Base-by-base conservation (phyloP, 192 early-diverging fungal species). In the Coemansia sp. region DNA sequence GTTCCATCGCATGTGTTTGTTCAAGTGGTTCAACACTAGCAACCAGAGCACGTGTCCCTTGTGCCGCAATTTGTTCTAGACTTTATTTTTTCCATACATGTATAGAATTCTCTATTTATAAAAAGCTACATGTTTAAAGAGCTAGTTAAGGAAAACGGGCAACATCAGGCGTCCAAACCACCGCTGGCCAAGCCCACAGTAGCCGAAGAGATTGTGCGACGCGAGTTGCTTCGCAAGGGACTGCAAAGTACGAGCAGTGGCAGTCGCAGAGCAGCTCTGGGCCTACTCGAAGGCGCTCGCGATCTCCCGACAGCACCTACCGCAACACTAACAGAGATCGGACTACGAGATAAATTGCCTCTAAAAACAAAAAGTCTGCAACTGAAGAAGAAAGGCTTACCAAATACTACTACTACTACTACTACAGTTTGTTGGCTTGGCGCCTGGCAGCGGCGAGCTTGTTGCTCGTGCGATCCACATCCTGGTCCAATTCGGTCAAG, bases 1-100 rank as follows among this genome's bases (percentile, higher is more conserved):
- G 62, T 99, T 96, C 88, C 98, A 99, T 60, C 86, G 89, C 10
- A 87, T 92, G 42, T 99, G 98, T 75, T 74, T 99, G 60, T 97
- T 90, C 84, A 98, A 96, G 82, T 92, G 91, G 91, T 89, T 92
- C 76, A 74, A 67, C 22, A 84, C 89, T 6, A 87, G 86, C 76
- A 87, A 84, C 71, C 88, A 90, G 68, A 88, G 88, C 49, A 85
- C 89, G 1, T 92, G 91, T 59, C 91, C 91, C 17, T 60, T 92
- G 58, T 92, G 91, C 68, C 85, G 91, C 24, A 85, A 76, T 12
- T 59, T 84, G 62, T 84, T 84, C 49, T 84, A 47, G 64, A 47
- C 58, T 42, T 17, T 17, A 45, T 15, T 42, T 42, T 5, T n/a
- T n/a, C n/a, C n/a, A n/a, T n/a, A n/a, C n/a, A n/a, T n/a, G n/a